phyloP scores from a whole-genome alignment of 768 basidiomycete genomes.

The Boletus tylopilopsis region DNA sequence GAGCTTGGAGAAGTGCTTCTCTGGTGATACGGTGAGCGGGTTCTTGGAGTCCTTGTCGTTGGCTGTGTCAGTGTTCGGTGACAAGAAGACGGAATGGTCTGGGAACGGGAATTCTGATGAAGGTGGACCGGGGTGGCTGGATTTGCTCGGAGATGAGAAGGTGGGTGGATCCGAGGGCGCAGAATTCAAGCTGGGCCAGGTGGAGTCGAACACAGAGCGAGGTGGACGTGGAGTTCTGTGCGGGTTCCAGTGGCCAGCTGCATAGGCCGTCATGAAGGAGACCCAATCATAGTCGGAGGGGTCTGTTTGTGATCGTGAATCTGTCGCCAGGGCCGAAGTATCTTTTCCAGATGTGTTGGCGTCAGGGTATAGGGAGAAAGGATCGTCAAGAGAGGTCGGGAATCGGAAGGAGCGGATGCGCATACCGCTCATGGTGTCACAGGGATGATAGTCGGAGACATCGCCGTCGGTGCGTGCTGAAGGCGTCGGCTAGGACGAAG shows the following conservation, averaged over 20 bases:
- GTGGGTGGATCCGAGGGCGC: slow-evolving; percentile 5
- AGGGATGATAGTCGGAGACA: slow-evolving; percentile 10
- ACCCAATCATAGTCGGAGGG: slow-evolving; percentile 60
- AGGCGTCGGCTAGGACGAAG: slow-evolving; percentile 2
- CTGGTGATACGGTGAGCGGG: slow-evolving; percentile 20
- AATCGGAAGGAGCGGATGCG: background rate
- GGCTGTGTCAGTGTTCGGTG: slow-evolving; percentile 9
- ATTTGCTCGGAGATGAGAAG: slow-evolving; percentile 5
- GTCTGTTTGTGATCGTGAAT: slow-evolving; percentile 15
- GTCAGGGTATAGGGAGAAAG: slow-evolving; percentile 20
- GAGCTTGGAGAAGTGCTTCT: slow-evolving; percentile 27
- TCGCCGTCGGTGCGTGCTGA: slow-evolving; percentile 6
- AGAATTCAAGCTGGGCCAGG: slow-evolving; percentile 14
- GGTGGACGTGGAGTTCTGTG: slow-evolving; percentile 64
- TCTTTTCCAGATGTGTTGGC: slow-evolving; percentile 10
- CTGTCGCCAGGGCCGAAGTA: slow-evolving; percentile 4
- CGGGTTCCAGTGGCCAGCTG: slow-evolving; percentile 77
- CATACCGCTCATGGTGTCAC: slow-evolving; percentile 23
- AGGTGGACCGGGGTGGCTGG: slow-evolving; percentile 3
- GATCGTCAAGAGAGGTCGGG: slow-evolving; percentile 1
- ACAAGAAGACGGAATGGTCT: slow-evolving; percentile 5
- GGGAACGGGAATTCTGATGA: slow-evolving; percentile 11
- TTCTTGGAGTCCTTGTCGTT: slow-evolving; percentile 20
- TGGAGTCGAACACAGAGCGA: slow-evolving; percentile 24
- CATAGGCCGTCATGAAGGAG: slow-evolving; percentile 73